These are phyloP conservation scores for Carex sylvatica DNA, from an alignment of 202 grass and related monocot species.

Conservation along the genomic window DNA sequence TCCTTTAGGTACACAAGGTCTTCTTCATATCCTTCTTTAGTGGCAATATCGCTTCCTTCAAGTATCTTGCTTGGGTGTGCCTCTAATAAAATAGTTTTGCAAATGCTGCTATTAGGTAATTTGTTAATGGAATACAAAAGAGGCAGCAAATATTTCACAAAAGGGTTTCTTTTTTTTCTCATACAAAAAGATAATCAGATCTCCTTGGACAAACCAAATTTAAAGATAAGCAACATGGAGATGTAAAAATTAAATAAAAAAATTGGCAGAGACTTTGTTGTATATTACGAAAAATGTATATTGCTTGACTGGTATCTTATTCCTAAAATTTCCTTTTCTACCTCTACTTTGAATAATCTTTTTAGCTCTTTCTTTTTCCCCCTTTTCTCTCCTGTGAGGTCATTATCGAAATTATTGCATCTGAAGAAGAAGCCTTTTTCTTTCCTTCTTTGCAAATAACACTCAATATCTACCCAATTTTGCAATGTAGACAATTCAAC, in stretches of 20 bases:
- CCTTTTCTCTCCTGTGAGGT: neutral
- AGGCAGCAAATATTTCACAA: neutral
- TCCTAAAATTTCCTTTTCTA: neutral
- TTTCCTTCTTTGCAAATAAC: neutral
- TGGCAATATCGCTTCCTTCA: conserved; percentile 32
- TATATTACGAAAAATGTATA: conserved; percentile 9
- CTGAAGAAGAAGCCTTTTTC: neutral
- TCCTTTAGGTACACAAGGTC: conserved; percentile 33
- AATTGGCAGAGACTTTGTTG: neutral
- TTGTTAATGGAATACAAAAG: neutral
- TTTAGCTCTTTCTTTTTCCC: neutral
- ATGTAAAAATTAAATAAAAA: neutral
- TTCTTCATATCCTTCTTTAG: conserved; percentile 31
- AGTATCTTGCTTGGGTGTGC: conserved; percentile 33
- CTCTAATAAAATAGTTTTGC: conserved; percentile 19
- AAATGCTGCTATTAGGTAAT: neutral
- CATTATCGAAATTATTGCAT: conserved; percentile 2
- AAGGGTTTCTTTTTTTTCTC: neutral
- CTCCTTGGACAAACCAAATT: conserved; percentile 23
- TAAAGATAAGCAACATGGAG: neutral
- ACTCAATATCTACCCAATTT: conserved; percentile 3
- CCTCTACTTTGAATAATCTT: neutral
- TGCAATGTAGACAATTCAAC: conserved; percentile 1
- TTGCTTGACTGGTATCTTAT: neutral
- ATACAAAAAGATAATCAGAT: conserved; percentile 19